These are phyloP conservation scores for Hymenoscyphus fructigenus DNA, from an alignment of 2,329 filamentous ascomycete genomes.

Conservation along the genomic window DNA sequence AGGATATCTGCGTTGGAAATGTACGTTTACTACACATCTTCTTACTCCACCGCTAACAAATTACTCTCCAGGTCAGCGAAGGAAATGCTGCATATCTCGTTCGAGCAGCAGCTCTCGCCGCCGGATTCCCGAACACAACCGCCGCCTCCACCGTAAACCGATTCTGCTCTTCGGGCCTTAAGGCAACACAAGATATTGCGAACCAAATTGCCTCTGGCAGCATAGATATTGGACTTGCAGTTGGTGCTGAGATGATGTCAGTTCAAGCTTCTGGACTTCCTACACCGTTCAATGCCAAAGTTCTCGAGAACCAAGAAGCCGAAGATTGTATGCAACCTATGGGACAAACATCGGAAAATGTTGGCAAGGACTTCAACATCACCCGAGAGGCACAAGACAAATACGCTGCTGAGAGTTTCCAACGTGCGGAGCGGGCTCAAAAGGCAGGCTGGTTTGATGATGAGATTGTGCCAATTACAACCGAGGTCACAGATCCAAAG, in stretches of 20 bases:
- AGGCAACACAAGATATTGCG: conserved; percentile 88
- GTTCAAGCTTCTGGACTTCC: conserved; percentile 80
- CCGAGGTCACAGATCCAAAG: conserved; percentile 72
- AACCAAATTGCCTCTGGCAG: conserved; percentile 87
- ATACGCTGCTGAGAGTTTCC: conserved; percentile 85
- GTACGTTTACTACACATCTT: conserved; percentile 48
- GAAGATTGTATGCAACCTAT: conserved; percentile 83
- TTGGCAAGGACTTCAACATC: conserved; percentile 82
- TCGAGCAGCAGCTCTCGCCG: conserved; percentile 83
- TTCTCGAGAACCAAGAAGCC: conserved; percentile 68
- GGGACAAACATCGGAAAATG: conserved; percentile 88
- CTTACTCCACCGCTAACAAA: conserved; percentile 2
- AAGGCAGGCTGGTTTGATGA: conserved; percentile 82
- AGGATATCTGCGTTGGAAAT: conserved; percentile 92
- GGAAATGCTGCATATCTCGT: conserved; percentile 93
- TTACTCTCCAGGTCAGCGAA: conserved; percentile 55
- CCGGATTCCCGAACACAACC: conserved; percentile 80
- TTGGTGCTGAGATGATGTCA: conserved; percentile 96
- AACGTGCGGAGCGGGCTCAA: conserved; percentile 83
- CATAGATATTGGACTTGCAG: conserved; percentile 91
- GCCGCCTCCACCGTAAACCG: conserved; percentile 85
- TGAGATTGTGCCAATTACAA: conserved; percentile 82
- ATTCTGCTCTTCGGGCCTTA: conserved; percentile 90
- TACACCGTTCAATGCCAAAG: conserved; percentile 41
- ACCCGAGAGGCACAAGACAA: conserved; percentile 72